phyloP scores from a whole-genome alignment of 257 asterid genomes.

The Salvia miltiorrhiza region DNA sequence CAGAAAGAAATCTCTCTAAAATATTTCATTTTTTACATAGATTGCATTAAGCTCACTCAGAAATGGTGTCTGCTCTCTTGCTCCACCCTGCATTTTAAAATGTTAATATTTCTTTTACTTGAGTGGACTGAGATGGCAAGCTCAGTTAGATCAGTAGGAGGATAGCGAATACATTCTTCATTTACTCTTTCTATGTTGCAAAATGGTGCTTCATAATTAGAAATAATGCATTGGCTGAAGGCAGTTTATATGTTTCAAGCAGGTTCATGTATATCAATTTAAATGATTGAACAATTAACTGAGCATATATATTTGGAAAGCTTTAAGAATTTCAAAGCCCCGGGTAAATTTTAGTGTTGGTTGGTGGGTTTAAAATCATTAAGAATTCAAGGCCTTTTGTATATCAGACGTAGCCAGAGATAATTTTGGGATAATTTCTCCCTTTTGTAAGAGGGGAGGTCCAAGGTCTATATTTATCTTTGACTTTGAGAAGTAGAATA shows the following conservation, averaged over 20 bases:
- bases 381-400: background rate
- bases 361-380: background rate
- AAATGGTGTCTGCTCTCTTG: conserved; percentile 6
- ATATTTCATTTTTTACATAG: conserved; percentile 4
- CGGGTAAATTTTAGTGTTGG: background rate
- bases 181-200: conserved; percentile 18
- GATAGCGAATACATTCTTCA: conserved; percentile 2
- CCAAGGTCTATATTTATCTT: background rate
- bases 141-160: background rate
- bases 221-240: background rate
- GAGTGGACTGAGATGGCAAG: background rate
- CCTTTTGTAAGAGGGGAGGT: background rate
- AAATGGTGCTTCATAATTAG: background rate
- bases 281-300: background rate
- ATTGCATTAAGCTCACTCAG: background rate
- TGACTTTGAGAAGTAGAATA: background rate
- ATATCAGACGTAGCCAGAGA: background rate
- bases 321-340: conserved; percentile 8
- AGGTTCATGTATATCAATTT: background rate
- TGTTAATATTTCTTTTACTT: conserved; percentile 4
- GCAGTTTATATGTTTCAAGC: background rate
- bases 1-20: conserved; percentile 12
- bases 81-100: conserved; percentile 11
- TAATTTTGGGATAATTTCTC: no score
- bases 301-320: background rate